Evolutionary conservation across 1,284 basidiomycete species (phyloP).

Genomic region (Ganoderma sinense): DNA sequence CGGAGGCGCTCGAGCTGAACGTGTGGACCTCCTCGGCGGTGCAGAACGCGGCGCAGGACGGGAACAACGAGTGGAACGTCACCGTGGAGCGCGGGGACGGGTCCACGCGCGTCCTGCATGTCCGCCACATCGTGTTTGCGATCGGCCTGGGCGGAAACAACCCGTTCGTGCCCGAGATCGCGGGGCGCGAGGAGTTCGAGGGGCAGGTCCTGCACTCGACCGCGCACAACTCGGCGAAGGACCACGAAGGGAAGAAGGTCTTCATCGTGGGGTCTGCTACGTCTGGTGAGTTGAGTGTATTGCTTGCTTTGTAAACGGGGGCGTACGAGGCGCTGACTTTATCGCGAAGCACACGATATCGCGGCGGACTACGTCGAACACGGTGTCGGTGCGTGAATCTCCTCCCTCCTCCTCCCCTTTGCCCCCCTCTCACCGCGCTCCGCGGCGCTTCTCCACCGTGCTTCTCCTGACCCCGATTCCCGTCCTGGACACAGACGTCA

Average conservation of each 20-base stretch:
- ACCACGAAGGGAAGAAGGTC: conserved; percentile 54
- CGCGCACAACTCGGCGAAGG: conserved; percentile 45
- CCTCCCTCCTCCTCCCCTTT: no score
- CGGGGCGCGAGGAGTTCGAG: conserved; percentile 53
- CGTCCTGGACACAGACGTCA: conserved; percentile 50
- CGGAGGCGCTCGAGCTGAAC: conserved; percentile 68
- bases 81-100: conserved; percentile 52
- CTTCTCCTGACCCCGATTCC: not conserved
- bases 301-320: not conserved
- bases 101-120: conserved; percentile 53
- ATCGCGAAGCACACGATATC: conserved; percentile 47
- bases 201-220: conserved; percentile 54
- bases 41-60: conserved; percentile 52
- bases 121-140: conserved; percentile 68
- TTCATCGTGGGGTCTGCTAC: conserved; percentile 58
- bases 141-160: conserved; percentile 64
- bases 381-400: conserved; percentile 46
- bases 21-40: conserved; percentile 68
- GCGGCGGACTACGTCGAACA: conserved; percentile 53
- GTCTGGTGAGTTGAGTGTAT: conserved; percentile 50
- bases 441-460: not conserved
- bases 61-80: conserved; percentile 63
- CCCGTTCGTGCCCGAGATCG: conserved; percentile 56
- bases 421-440: not conserved
- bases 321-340: not conserved